A percentile compares a stretch with the other conserved stretches of the same genome.
These are phyloP conservation scores for Paracoccidioides brasiliensis DNA, from an alignment of 2,329 filamentous ascomycete species.

Conservation along the genomic window DNA sequence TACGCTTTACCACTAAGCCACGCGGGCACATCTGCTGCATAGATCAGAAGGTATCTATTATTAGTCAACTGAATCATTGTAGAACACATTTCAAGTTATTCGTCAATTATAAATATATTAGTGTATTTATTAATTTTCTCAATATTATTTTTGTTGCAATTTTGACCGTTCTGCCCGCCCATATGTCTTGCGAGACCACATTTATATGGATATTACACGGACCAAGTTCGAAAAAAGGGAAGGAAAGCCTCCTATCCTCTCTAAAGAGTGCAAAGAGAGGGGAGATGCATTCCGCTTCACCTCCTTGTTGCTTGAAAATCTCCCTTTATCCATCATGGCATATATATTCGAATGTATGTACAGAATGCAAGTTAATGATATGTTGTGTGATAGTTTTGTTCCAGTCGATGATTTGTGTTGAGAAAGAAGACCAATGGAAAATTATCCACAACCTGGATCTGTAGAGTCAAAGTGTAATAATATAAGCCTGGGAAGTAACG, in stretches of 20 bases:
- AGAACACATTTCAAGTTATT: no score
- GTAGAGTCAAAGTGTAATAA: not conserved
- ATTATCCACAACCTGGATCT: not conserved
- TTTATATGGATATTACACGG: no score
- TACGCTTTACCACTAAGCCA: conserved; percentile 11
- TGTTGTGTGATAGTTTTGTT: not conserved
- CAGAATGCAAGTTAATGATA: not conserved
- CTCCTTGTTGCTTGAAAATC: not conserved
- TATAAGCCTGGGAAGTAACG: not conserved
- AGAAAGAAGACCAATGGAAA: not conserved
- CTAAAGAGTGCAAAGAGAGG: not conserved
- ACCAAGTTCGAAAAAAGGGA: not conserved
- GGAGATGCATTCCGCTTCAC: not conserved
- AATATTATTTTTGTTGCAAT: no score
- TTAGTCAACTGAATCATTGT: no score
- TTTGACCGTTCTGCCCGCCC: no score
- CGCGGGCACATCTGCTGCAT: conserved; percentile 4
- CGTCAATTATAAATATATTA: no score
- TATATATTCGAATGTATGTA: not conserved
- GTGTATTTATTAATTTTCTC: no score
- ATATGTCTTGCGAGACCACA: no score
- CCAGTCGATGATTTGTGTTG: not conserved
- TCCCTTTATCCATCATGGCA: not conserved
- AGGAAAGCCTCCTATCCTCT: not conserved
- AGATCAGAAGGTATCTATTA: conserved; percentile 4